A percentile compares a stretch with the other conserved stretches of the same genome.
Evolutionary conservation across 768 basidiomycete genomes (phyloP).

Genomic region (Hydnomerulius pinastri): DNA sequence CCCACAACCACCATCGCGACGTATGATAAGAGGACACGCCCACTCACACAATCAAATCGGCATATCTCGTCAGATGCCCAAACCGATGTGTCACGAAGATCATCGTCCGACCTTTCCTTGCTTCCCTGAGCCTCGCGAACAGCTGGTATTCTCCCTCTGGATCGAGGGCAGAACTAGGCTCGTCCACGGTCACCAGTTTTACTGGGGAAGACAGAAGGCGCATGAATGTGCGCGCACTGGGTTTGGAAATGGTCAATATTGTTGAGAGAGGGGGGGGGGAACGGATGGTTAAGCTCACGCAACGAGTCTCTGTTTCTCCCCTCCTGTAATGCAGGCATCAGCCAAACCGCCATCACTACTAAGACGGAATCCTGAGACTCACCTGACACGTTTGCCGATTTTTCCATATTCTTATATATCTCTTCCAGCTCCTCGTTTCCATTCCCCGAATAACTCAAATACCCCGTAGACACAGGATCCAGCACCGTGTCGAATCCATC

Average conservation of each 20-base stretch:
- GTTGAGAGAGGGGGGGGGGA: background rate
- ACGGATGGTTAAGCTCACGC: constrained; percentile 11
- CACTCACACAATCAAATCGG: constrained; percentile 39
- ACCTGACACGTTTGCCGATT: constrained; percentile 26
- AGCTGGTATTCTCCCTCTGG: constrained; percentile 36
- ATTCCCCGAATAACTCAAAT: constrained; percentile 27
- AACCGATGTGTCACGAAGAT: constrained; percentile 44
- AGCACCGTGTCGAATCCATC: constrained; percentile 42
- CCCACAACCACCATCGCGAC: background rate
- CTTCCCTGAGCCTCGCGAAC: constrained; percentile 27
- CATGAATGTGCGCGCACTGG: constrained; percentile 42
- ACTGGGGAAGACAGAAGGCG: constrained; percentile 34
- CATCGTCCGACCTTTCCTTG: constrained; percentile 38
- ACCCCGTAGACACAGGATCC: constrained; percentile 30
- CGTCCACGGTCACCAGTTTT: constrained; percentile 36
- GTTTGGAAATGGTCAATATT: background rate
- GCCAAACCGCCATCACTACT: no score
- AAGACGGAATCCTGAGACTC: background rate
- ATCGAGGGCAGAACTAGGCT: constrained; percentile 42
- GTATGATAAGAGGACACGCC: background rate
- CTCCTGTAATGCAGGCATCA: no score
- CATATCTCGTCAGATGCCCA: constrained; percentile 38
- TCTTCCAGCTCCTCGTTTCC: constrained; percentile 14
- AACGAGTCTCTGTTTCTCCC: constrained; percentile 35
- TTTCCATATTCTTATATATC: constrained; percentile 21